Evolutionary conservation across 257 asterid genomes (phyloP).

Genomic region (Przewalskia tangutica): DNA sequence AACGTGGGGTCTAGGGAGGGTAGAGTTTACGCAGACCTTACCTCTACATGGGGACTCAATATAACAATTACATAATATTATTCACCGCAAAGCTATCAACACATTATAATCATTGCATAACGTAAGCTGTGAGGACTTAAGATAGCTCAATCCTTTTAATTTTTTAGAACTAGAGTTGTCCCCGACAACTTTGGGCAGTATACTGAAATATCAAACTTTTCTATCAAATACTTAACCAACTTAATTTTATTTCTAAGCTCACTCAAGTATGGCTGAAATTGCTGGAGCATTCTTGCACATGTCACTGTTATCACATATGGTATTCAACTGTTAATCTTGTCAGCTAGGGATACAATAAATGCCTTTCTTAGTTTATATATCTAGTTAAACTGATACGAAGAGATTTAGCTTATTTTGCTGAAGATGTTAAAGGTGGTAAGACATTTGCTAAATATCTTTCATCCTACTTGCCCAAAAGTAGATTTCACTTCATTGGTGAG

Average conservation of each 20-base stretch:
- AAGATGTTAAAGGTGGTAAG: background rate
- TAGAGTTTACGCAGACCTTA: too few species aligned
- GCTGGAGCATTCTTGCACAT: background rate
- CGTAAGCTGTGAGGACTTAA: background rate
- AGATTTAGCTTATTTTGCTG: background rate
- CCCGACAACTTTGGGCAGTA: background rate
- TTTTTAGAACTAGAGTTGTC: background rate
- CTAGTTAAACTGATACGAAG: background rate
- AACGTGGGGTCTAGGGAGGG: too few species aligned
- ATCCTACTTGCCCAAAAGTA: background rate
- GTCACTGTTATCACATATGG: background rate
- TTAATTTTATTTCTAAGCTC: background rate
- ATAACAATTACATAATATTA: background rate
- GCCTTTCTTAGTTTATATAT: background rate
- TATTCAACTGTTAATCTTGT: background rate
- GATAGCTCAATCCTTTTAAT: background rate
- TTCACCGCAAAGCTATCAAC: background rate
- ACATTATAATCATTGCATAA: background rate
- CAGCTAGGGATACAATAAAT: background rate
- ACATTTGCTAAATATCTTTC: background rate
- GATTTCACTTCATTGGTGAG: background rate
- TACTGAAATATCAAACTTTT: background rate
- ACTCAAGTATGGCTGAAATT: background rate
- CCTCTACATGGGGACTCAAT: too few species aligned
- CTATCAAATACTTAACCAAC: background rate